Evolutionary conservation across 805 yeast genomes (phyloP).

Genomic region (Debaryomyces hansenii): DNA sequence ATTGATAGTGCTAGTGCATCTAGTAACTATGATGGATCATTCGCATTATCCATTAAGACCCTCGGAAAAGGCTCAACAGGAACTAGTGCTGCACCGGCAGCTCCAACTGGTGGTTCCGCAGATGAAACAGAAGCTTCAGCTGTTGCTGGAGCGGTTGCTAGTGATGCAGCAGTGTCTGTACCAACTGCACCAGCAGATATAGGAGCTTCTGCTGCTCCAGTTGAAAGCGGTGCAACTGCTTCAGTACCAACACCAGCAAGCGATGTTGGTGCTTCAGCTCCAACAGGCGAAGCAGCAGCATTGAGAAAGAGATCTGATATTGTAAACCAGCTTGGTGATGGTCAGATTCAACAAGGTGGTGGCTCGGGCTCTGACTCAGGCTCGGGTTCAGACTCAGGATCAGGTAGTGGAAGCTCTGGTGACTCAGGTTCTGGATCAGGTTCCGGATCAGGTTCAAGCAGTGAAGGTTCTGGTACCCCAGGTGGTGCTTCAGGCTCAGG

Average conservation of each 20-base stretch:
- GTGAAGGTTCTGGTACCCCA: not conserved
- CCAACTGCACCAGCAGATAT: slow-evolving; percentile 9
- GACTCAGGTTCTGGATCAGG: not conserved
- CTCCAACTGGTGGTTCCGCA: slow-evolving; percentile 14
- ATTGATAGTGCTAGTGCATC: slow-evolving; percentile 27
- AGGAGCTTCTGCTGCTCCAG: slow-evolving; percentile 25
- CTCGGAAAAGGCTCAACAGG: slow-evolving; percentile 7
- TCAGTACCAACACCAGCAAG: slow-evolving; percentile 7
- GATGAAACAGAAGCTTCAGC: slow-evolving; percentile 23
- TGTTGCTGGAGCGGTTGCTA: slow-evolving; percentile 14
- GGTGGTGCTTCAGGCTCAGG: not conserved
- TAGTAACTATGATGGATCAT: slow-evolving; percentile 27
- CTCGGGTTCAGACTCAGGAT: not conserved
- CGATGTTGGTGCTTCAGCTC: slow-evolving; percentile 9
- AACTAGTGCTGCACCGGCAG: slow-evolving; percentile 18
- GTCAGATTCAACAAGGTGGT: slow-evolving; percentile 41
- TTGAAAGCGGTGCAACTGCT: slow-evolving; percentile 16
- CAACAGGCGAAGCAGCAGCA: not conserved
- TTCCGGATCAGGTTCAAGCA: not conserved
- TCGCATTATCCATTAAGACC: slow-evolving; percentile 31
- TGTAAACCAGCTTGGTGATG: slow-evolving; percentile 35
- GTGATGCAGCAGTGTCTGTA: slow-evolving; percentile 22
- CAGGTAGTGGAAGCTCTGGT: not conserved
- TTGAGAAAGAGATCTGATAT: slow-evolving; percentile 11
- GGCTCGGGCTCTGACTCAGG: slow-evolving; percentile 1